Conservation (phyloP, 2,329 filamentous ascomycete species). For the Neonectria punicea region DNA sequence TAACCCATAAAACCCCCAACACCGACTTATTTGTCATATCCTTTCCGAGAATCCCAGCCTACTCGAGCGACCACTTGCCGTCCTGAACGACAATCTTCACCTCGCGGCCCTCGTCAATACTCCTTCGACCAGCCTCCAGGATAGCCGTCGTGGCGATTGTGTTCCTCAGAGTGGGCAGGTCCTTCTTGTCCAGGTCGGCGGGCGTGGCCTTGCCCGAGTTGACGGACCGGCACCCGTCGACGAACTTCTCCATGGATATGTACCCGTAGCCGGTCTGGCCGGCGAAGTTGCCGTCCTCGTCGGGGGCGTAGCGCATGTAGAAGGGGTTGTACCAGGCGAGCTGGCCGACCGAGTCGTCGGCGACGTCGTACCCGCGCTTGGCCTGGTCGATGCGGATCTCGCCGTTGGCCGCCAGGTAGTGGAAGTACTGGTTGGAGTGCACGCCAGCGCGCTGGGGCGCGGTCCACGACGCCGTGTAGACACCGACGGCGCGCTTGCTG, state of each 20-base stretch:
- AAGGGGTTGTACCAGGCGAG: conserved; percentile 93
- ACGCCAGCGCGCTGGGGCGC: conserved; percentile 92
- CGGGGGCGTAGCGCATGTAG: conserved; percentile 94
- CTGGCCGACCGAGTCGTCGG: conserved; percentile 77
- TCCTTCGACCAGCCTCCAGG: conserved; percentile 84
- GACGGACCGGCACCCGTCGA: conserved; percentile 83
- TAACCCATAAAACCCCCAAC: neutral
- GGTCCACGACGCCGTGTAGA: conserved; percentile 96
- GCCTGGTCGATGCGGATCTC: conserved; percentile 93
- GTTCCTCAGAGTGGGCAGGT: conserved; percentile 86
- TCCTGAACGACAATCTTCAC: conserved; percentile 77
- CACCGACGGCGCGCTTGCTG: conserved; percentile 80
- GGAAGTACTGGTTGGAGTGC: conserved; percentile 98
- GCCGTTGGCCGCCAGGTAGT: conserved; percentile 86
- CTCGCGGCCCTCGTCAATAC: conserved; percentile 83
- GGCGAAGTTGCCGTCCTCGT: conserved; percentile 93
- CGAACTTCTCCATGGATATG: conserved; percentile 94
- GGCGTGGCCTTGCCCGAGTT: conserved; percentile 79
- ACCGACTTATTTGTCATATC: conserved; percentile 3
- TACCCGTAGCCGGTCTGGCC: conserved; percentile 95
- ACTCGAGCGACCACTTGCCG: conserved; percentile 74
- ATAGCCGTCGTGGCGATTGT: conserved; percentile 94
- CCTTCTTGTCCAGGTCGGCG: conserved; percentile 81
- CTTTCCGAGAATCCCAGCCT: conserved; percentile 15
- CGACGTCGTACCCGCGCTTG: conserved; percentile 93